Base-by-base conservation (phyloP, 495 filamentous ascomycete species). In the Hyphodiscus hymeniophilus region DNA sequence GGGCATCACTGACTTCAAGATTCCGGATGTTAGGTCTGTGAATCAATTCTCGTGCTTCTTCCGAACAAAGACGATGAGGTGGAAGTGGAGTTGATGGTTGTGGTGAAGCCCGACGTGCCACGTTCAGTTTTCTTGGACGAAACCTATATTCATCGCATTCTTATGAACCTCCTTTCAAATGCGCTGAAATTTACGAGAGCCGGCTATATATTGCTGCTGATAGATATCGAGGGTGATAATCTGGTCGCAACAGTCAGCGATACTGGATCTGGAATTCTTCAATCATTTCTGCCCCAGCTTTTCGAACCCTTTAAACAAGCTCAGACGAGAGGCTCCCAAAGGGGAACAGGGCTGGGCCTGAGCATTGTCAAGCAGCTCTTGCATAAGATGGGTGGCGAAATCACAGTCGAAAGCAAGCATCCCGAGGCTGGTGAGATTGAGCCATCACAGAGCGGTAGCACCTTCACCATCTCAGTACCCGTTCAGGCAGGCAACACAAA, bases 291-390 rank as follows among this genome's bases (percentile, higher is more conserved):
- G 1, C 65, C 63, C n/a, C 57, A 70, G 36, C 59, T 75, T 0
- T 79, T 71, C 51, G 62, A 63, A 12, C 71, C 74, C 2, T 79
- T 79, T 45, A 47, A 66, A 1, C 74, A 79, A 50, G 74, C 76
- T 47, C 64, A 71, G 45, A 56, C 62, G 3, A 61, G 71, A 12
- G 65, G 66, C 2, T 64, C 68, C 18, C 50, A 53, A 22, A 42
- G 50, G 38, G 75, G 75, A 0, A 69, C 73, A 3, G 75, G 75
- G 3, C 60, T 74, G 0, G 71, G 71, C 0, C 54, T 77, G 7
- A 70, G 66, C 36, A 67, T 77, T 28, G 68, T 75, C 5, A 65
- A 68, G 20, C 67, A 75, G 24, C 56, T 77, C 5, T 58, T 79
- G 1, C 59, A 63, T 20, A 67, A 62, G 11, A 60, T 79, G 5